Conservation (phyloP, 768 basidiomycete species). For the Chalciporus chontae region DNA sequence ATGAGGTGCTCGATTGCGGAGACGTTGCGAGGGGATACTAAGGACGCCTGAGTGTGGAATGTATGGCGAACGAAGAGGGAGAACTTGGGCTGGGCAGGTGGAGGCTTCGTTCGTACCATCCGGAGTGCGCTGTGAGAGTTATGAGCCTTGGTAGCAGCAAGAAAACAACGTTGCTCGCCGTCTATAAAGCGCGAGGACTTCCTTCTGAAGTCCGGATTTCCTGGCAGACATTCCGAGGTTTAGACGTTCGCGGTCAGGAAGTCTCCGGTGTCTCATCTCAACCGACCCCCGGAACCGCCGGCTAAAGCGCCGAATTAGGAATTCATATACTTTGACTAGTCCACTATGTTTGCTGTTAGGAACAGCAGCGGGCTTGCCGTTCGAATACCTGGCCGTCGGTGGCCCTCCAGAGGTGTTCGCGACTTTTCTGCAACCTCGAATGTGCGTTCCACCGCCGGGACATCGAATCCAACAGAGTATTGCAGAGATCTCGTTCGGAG, state of each 20-base stretch:
- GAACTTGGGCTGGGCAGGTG: constrained; percentile 58
- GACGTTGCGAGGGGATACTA: constrained; percentile 63
- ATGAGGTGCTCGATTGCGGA: constrained; percentile 72
- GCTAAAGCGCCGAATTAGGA: constrained; percentile 10
- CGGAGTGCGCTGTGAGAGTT: constrained; percentile 60
- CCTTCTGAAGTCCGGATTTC: constrained; percentile 49
- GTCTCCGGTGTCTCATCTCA: constrained; percentile 5
- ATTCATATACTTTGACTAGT: neutral
- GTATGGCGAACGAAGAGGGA: constrained; percentile 62
- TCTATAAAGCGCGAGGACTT: constrained; percentile 52
- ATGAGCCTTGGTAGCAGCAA: constrained; percentile 4
- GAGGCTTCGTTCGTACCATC: constrained; percentile 68
- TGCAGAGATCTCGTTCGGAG: constrained; percentile 71
- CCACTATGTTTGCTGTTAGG: constrained; percentile 18
- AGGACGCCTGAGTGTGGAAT: constrained; percentile 61
- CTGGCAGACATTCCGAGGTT: constrained; percentile 25
- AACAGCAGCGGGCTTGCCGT: constrained; percentile 8
- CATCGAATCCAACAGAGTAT: constrained; percentile 50
- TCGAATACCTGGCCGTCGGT: constrained; percentile 5
- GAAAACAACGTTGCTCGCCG: constrained; percentile 36
- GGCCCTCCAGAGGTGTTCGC: constrained; percentile 11
- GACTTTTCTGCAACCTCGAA: constrained; percentile 11
- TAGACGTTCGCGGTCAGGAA: too few species aligned
- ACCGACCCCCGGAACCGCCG: constrained; percentile 21
- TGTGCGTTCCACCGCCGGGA: constrained; percentile 14